These are phyloP conservation scores for Myxozyma neotropica DNA, from an alignment of 805 yeast species.

Conservation along the genomic window DNA sequence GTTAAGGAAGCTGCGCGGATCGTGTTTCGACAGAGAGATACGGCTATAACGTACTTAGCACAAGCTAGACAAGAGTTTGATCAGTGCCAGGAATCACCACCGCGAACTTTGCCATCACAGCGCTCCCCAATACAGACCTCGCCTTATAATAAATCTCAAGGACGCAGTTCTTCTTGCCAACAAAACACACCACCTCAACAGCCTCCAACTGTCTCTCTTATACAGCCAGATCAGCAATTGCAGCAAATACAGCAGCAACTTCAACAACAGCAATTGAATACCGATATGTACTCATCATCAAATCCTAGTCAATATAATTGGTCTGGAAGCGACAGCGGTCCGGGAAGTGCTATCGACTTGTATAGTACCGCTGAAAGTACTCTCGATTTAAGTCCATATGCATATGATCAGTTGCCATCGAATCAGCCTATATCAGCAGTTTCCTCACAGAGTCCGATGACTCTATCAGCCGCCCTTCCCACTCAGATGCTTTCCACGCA, in stretches of 20 bases:
- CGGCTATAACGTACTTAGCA: neutral
- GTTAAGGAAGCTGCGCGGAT: slow-evolving; percentile 15
- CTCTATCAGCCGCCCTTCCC: no score
- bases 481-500: no score
- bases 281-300: neutral
- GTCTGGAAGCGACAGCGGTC: neutral
- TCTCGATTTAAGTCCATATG: neutral
- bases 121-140: neutral
- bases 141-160: neutral
- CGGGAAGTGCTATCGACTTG: neutral
- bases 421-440: no score
- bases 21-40: slow-evolving; percentile 14
- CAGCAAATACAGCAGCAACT: neutral
- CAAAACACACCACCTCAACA: neutral
- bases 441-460: no score
- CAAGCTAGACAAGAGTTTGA: neutral
- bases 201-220: neutral
- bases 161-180: neutral
- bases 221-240: neutral
- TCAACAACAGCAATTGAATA: neutral
- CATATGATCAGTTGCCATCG: neutral
- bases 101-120: neutral
- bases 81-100: neutral
- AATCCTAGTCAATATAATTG: neutral
- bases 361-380: neutral